A percentile compares a stretch with the other conserved stretches of the same genome.
These are phyloP conservation scores for Allantophomopsis lycopodina DNA, from an alignment of 2,329 filamentous ascomycete species.

Conservation along the genomic window DNA sequence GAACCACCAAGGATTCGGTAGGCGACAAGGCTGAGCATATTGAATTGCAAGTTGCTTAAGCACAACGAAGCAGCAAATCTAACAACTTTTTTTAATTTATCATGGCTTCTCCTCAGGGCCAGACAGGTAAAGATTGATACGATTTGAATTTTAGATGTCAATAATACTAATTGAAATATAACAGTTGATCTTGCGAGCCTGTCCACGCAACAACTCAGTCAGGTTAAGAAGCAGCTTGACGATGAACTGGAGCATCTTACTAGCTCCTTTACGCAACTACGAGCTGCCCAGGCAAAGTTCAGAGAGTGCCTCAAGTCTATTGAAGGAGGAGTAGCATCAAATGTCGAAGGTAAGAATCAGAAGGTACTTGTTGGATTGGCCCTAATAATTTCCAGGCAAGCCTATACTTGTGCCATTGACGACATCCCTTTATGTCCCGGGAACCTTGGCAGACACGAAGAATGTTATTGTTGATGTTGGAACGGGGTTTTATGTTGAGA, in stretches of 20 bases:
- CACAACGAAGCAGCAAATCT: too few species aligned
- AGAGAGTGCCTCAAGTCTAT: slow-evolving; percentile 78
- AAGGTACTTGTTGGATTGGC: slow-evolving; percentile 5
- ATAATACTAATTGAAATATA: background rate
- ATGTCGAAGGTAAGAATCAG: slow-evolving; percentile 20
- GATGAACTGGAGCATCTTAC: slow-evolving; percentile 93
- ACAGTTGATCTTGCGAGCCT: slow-evolving; percentile 62
- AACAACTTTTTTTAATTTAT: too few species aligned
- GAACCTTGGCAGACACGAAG: slow-evolving; percentile 58
- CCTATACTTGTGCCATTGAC: slow-evolving; percentile 84
- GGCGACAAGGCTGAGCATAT: too few species aligned
- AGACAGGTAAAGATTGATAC: background rate
- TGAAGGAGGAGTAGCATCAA: slow-evolving; percentile 34
- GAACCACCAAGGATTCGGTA: too few species aligned
- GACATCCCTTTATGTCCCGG: slow-evolving; percentile 86
- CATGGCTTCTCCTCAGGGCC: background rate
- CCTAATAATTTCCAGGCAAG: slow-evolving; percentile 21
- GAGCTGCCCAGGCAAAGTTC: slow-evolving; percentile 84
- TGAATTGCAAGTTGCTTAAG: too few species aligned
- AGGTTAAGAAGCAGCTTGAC: slow-evolving; percentile 92
- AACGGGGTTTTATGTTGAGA: slow-evolving; percentile 90
- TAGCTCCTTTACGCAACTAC: slow-evolving; percentile 76
- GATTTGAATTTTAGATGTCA: background rate
- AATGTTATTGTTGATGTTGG: slow-evolving; percentile 84
- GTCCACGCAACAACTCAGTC: slow-evolving; percentile 70